Conservation (phyloP, 169 alveolate genomes). For the Plasmodium blacklocki region DNA sequence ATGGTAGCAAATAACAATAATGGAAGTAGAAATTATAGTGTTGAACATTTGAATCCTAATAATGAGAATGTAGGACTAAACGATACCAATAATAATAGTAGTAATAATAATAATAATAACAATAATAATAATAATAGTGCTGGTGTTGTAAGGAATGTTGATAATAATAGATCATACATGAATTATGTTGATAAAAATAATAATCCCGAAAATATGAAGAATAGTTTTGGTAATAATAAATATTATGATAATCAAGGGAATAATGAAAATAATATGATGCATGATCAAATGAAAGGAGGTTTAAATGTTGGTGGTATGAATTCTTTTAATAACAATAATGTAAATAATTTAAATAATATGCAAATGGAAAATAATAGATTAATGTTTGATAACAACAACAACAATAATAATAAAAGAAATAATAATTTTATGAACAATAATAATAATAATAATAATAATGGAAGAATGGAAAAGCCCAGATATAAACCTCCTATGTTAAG, state of each 20-base stretch:
- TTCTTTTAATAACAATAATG: constrained; percentile 4
- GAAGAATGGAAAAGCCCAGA: constrained; percentile 38
- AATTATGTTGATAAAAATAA: constrained; percentile 20
- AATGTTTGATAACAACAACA: constrained; percentile 1
- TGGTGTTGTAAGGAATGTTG: constrained; percentile 16
- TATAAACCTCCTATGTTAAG: constrained; percentile 71
- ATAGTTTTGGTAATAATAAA: constrained; percentile 29
- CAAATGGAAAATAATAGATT: no score
- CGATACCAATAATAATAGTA: constrained; percentile 6
- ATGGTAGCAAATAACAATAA: no score
- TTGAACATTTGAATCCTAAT: no score
- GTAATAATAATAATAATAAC: constrained; percentile 10
- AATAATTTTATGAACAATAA: constrained; percentile 1
- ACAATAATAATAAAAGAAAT: constrained; percentile 3
- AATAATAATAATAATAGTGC: constrained; percentile 2
- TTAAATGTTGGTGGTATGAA: no score
- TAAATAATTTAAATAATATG: constrained; percentile 5
- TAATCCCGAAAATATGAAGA: constrained; percentile 32
- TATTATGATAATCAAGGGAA: constrained; percentile 19
- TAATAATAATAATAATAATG: not conserved
- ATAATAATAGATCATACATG: constrained; percentile 12
- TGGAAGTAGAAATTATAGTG: no score
- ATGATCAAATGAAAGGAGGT: constrained; percentile 58
- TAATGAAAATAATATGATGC: constrained; percentile 8
- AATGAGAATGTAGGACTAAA: no score